A percentile compares a stretch with the other conserved stretches of the same genome.
Conservation (phyloP, 176 grass and related monocot genomes). For the Thinopyrum elongatum region DNA sequence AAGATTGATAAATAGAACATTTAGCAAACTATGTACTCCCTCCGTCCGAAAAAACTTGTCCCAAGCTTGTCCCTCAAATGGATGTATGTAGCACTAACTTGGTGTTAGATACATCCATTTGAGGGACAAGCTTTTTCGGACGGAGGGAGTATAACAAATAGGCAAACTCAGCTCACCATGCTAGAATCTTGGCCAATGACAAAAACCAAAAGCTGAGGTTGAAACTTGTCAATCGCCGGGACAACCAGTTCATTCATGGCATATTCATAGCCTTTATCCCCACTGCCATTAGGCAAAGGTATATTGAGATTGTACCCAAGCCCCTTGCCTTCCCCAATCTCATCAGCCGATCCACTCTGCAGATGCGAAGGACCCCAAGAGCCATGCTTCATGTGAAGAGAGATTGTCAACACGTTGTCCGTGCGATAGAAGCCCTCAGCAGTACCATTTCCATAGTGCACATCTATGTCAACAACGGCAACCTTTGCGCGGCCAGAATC, state of each 20-base stretch:
- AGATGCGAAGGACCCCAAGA: conserved; percentile 84
- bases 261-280: conserved; percentile 75
- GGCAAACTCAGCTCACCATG: conserved; percentile 47
- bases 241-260: conserved; percentile 72
- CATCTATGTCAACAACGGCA: conserved; percentile 70
- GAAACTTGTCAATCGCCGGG: conserved; percentile 63
- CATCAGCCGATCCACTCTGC: conserved; percentile 57
- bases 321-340: conserved; percentile 73
- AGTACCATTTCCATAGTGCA: conserved; percentile 87
- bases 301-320: conserved; percentile 92
- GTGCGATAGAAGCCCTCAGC: conserved; percentile 77
- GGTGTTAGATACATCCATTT: too few relatives aligned
- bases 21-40: background rate
- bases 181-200: conserved; percentile 88
- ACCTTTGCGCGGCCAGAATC: conserved; percentile 55
- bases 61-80: too few relatives aligned
- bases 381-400: conserved; percentile 90
- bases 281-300: conserved; percentile 92
- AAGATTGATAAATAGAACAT: background rate
- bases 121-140: too few relatives aligned
- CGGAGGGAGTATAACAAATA: background rate
- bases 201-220: conserved; percentile 75
- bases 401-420: conserved; percentile 64
- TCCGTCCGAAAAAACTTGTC: too few relatives aligned
- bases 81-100: too few relatives aligned